These are phyloP conservation scores for Ascoidea asiatica DNA, from an alignment of 805 yeast genomes.

Conservation along the genomic window DNA sequence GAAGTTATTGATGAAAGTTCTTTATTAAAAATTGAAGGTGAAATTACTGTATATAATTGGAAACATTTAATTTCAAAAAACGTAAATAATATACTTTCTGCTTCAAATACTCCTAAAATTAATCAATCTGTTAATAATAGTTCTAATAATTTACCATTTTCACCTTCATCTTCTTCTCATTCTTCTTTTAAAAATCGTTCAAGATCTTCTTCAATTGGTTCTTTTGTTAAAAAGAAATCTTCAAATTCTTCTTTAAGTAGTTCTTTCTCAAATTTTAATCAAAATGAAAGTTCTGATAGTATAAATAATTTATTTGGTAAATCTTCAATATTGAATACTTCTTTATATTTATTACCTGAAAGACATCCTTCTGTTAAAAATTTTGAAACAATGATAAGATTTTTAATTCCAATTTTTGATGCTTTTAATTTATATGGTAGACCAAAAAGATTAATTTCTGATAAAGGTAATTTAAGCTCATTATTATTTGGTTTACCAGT, in stretches of 20 bases:
- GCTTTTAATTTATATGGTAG: constrained; percentile 63
- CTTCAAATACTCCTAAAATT: no score
- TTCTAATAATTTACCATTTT: not conserved
- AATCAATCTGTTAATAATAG: not conserved
- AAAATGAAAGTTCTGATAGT: constrained; percentile 7
- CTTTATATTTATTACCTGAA: constrained; percentile 50
- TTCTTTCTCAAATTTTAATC: not conserved
- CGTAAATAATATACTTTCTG: constrained; percentile 2
- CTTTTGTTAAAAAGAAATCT: constrained; percentile 5
- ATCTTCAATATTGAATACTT: constrained; percentile 2
- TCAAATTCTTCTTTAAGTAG: not conserved
- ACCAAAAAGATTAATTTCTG: constrained; percentile 47
- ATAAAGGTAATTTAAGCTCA: constrained; percentile 38
- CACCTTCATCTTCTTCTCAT: not conserved
- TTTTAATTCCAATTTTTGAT: constrained; percentile 56
- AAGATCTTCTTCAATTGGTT: constrained; percentile 9
- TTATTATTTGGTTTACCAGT: constrained; percentile 63
- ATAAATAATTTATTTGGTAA: not conserved
- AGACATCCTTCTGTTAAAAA: constrained; percentile 61
- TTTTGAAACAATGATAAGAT: constrained; percentile 60
- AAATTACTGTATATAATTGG: constrained; percentile 20
- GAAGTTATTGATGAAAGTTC: constrained; percentile 45
- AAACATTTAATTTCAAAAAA: constrained; percentile 6
- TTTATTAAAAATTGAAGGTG: constrained; percentile 41
- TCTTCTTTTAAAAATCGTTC: constrained; percentile 1